Percentiles rank a stretch among this genome's conserved stretches.
phyloP scores from a whole-genome alignment of 2,329 filamentous ascomycete genomes.

The Fusarium sp. region DNA sequence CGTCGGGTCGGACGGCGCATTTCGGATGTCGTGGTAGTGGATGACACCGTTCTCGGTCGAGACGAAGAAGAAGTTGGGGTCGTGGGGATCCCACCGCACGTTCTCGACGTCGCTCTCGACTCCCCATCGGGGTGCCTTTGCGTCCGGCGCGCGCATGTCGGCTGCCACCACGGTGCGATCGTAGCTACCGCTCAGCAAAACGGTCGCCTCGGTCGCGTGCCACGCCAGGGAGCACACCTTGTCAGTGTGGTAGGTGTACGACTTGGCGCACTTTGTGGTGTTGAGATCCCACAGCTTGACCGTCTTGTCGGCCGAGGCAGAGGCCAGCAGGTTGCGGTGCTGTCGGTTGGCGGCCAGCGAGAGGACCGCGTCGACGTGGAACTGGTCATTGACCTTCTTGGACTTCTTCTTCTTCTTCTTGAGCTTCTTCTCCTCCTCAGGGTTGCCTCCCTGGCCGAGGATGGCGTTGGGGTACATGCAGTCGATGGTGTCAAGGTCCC shows the following conservation, averaged over 20 bases:
- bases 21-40: conserved; percentile 90
- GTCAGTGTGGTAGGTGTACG: conserved; percentile 94
- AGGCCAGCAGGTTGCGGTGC: conserved; percentile 94
- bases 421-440: conserved; percentile 69
- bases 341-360: conserved; percentile 92
- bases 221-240: conserved; percentile 97
- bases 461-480: conserved; percentile 99
- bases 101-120: conserved; percentile 97
- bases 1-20: conserved; percentile 77
- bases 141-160: conserved; percentile 93
- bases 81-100: conserved; percentile 92
- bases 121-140: conserved; percentile 85
- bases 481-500: conserved; percentile 96
- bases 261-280: conserved; percentile 92
- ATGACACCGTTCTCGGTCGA: conserved; percentile 93
- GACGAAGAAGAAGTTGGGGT: conserved; percentile 93
- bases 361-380: conserved; percentile 94
- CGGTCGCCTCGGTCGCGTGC: conserved; percentile 88
- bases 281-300: conserved; percentile 98
- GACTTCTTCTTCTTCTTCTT: conserved; percentile 94
- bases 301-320: conserved; percentile 94
- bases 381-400: conserved; percentile 88
- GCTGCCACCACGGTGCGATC: conserved; percentile 94
- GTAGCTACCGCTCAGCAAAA: conserved; percentile 93
- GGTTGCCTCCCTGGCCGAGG: conserved; percentile 77